A percentile compares a stretch with the other conserved stretches of the same genome.
These are phyloP conservation scores for Aspergillus sclerotiicarbonarius DNA, from an alignment of 495 filamentous ascomycete genomes.

Conservation along the genomic window DNA sequence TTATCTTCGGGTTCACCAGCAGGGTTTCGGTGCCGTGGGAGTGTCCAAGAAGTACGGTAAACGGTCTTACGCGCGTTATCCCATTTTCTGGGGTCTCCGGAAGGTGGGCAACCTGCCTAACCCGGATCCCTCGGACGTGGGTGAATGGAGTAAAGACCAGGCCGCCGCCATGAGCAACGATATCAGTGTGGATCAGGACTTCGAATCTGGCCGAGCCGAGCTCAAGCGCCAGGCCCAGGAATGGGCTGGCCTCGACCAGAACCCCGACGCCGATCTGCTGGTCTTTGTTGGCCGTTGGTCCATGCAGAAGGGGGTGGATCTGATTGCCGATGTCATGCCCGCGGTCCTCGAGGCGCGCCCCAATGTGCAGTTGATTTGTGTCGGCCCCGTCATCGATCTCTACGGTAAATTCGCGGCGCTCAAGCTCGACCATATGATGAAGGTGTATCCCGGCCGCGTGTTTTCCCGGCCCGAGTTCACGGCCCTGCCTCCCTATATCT, in stretches of 20 bases:
- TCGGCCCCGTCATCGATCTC: constrained; percentile 74
- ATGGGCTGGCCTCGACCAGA: constrained; percentile 67
- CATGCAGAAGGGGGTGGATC: constrained; percentile 73
- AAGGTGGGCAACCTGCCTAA: constrained; percentile 71
- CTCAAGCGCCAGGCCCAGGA: constrained; percentile 69
- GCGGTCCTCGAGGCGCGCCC: constrained; percentile 64
- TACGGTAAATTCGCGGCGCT: constrained; percentile 75
- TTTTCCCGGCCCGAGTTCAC: constrained; percentile 77
- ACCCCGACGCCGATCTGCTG: constrained; percentile 66
- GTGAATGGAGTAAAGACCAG: constrained; percentile 57
- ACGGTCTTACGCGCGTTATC: constrained; percentile 71
- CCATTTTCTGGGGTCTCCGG: constrained; percentile 73
- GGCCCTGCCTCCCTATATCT: constrained; percentile 69
- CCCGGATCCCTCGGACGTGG: constrained; percentile 71
- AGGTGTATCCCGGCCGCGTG: constrained; percentile 67
- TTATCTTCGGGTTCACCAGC: constrained; percentile 70
- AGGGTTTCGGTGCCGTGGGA: constrained; percentile 71
- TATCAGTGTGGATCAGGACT: constrained; percentile 52
- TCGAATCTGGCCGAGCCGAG: constrained; percentile 53
- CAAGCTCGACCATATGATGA: constrained; percentile 69
- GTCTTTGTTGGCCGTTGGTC: constrained; percentile 80
- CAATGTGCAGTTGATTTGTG: constrained; percentile 64
- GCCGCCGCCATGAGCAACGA: constrained; percentile 40
- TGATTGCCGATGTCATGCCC: constrained; percentile 75
- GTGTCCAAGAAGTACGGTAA: constrained; percentile 75